Conservation (phyloP, 768 basidiomycete genomes). For the Roridomyces roridus region DNA sequence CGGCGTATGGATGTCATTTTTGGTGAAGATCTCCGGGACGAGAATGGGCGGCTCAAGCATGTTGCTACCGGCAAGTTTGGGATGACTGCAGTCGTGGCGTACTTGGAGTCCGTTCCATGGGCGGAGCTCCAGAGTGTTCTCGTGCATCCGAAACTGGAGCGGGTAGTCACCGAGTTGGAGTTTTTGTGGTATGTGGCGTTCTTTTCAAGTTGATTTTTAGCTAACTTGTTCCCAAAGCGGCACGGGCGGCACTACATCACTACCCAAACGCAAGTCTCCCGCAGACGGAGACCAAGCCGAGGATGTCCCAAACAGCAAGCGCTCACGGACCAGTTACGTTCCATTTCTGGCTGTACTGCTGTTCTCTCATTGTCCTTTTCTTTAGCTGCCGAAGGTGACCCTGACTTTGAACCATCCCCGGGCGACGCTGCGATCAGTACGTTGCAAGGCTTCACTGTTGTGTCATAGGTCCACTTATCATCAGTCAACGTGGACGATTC, state of each 20-base stretch:
- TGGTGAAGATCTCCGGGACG: conserved; percentile 5
- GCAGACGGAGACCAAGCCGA: background rate
- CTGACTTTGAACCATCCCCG: background rate
- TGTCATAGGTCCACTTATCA: background rate
- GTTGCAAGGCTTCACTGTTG: conserved; percentile 2
- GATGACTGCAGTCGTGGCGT: conserved; percentile 2
- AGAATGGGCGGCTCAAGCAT: background rate
- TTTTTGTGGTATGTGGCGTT: background rate
- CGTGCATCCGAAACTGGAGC: no score
- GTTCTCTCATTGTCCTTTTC: conserved; percentile 2
- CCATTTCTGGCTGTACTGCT: conserved; percentile 1
- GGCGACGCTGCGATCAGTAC: background rate
- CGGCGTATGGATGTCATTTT: conserved; percentile 14
- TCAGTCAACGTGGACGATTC: conserved; percentile 6
- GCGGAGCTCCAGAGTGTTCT: no score
- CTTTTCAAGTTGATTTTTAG: background rate
- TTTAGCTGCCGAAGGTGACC: background rate
- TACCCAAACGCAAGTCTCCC: conserved; percentile 6
- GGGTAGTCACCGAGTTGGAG: no score
- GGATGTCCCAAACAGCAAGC: background rate
- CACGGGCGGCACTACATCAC: background rate
- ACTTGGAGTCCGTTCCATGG: background rate
- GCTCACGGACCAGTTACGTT: conserved; percentile 1
- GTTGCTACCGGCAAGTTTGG: background rate
- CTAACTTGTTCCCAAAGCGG: background rate